A percentile compares a stretch with the other conserved stretches of the same genome.
phyloP scores from a whole-genome alignment of 2,329 filamentous ascomycete genomes.

The Seiridium unicorne region DNA sequence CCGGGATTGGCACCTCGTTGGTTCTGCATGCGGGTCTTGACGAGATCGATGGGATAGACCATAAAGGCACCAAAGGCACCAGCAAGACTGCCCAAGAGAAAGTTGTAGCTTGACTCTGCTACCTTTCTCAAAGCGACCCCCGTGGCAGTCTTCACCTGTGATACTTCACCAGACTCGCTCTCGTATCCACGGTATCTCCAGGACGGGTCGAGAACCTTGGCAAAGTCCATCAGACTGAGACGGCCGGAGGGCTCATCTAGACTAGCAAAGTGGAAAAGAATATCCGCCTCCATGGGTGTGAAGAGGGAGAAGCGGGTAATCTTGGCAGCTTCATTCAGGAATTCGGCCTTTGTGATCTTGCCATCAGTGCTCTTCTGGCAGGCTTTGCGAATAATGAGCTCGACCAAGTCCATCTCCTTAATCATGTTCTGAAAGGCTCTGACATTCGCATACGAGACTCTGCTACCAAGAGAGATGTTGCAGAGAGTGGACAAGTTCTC shows the following conservation, averaged over 20 bases:
- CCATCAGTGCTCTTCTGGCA: slow-evolving; percentile 80
- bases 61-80: slow-evolving; percentile 98
- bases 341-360: slow-evolving; percentile 91
- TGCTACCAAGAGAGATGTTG: slow-evolving; percentile 88
- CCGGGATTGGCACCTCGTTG: slow-evolving; percentile 82
- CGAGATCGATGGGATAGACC: slow-evolving; percentile 98
- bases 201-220: slow-evolving; percentile 90
- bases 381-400: slow-evolving; percentile 87
- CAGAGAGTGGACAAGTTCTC: slow-evolving; percentile 89
- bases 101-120: slow-evolving; percentile 83
- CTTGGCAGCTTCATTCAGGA: slow-evolving; percentile 88
- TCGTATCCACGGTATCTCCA: slow-evolving; percentile 70
- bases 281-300: slow-evolving; percentile 98
- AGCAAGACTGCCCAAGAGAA: slow-evolving; percentile 81
- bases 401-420: slow-evolving; percentile 94
- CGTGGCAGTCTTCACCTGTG: slow-evolving; percentile 52
- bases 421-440: slow-evolving; percentile 98
- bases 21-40: slow-evolving; percentile 99
- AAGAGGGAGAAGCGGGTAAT: slow-evolving; percentile 94
- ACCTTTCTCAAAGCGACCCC: slow-evolving; percentile 61
- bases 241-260: slow-evolving; percentile 86
- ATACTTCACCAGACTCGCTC: slow-evolving; percentile 37
- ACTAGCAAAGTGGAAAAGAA: slow-evolving; percentile 96
- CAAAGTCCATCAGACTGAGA: slow-evolving; percentile 79
- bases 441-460: slow-evolving; percentile 97